These are phyloP conservation scores for Aspergillus oerlinghausenensis DNA, from an alignment of 2,329 filamentous ascomycete genomes.

Conservation along the genomic window DNA sequence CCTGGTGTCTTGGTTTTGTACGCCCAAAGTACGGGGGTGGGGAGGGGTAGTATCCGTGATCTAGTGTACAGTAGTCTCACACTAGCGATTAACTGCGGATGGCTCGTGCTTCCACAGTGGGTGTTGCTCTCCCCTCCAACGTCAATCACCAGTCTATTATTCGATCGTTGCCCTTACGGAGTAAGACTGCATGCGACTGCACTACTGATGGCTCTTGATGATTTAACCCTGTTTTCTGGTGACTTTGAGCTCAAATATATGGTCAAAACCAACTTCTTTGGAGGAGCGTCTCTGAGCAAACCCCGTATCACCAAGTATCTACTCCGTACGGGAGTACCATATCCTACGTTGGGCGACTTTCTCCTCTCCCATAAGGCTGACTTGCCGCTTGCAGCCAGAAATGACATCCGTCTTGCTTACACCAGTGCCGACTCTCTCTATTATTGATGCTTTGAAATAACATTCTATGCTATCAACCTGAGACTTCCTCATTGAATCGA, in stretches of 20 bases:
- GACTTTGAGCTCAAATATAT: background rate
- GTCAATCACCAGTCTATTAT: background rate
- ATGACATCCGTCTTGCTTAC: background rate
- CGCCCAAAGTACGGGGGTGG: conserved; percentile 15
- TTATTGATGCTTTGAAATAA: background rate
- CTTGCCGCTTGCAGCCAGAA: background rate
- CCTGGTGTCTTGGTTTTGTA: background rate
- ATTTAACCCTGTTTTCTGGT: background rate
- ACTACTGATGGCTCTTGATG: background rate
- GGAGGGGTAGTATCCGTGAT: conserved; percentile 13
- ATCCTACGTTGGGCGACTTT: background rate
- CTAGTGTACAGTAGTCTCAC: conserved; percentile 8
- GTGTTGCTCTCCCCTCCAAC: background rate
- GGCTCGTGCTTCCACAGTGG: background rate
- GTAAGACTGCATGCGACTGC: background rate
- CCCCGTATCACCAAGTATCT: background rate
- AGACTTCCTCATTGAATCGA: background rate
- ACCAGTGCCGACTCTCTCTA: background rate
- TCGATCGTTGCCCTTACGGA: background rate
- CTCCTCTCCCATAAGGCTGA: background rate
- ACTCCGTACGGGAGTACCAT: background rate
- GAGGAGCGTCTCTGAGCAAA: background rate
- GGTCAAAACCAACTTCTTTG: background rate
- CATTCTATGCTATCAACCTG: background rate
- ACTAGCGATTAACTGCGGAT: background rate